These are phyloP conservation scores for Phytophthora citricola DNA, from an alignment of 352 stramenopile species.

Conservation along the genomic window DNA sequence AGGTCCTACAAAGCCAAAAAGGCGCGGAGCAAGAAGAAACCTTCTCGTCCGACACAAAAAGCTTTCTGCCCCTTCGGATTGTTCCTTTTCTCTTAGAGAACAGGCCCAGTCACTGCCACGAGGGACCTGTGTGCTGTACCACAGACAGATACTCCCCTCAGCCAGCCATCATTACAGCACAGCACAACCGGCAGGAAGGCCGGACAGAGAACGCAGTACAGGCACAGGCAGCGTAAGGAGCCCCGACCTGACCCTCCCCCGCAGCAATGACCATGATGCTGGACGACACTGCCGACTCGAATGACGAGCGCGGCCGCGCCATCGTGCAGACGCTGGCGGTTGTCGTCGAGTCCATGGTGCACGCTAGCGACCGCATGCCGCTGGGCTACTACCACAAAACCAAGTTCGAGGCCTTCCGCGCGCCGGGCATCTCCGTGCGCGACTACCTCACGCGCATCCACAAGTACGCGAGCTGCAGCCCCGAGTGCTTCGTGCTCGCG, in stretches of 20 bases:
- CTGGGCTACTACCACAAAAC: conserved; percentile 66
- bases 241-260: not conserved
- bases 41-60: too few relatives aligned
- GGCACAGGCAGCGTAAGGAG: conserved; percentile 3
- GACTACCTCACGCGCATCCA: conserved; percentile 94
- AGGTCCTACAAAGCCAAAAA: conserved; percentile 19
- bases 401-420: conserved; percentile 89
- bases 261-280: conserved; percentile 35
- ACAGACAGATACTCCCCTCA: conserved; percentile 28
- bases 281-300: conserved; percentile 59
- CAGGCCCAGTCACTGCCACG: conserved; percentile 25
- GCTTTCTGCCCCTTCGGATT: conserved; percentile 9
- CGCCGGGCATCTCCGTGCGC: conserved; percentile 80
- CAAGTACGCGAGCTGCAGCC: conserved; percentile 98
- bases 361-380: conserved; percentile 62
- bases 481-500: conserved; percentile 98
- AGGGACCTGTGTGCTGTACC: conserved; percentile 23
- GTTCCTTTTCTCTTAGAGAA: conserved; percentile 23
- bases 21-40: conserved; percentile 13
- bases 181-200: conserved; percentile 19
- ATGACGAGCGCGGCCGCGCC: conserved; percentile 75
- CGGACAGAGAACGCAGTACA: conserved; percentile 10
- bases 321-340: conserved; percentile 83
- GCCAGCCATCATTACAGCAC: conserved; percentile 32
- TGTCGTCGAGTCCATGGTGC: conserved; percentile 84